Percentiles rank a stretch among this genome's conserved stretches.
Evolutionary conservation across 805 yeast species (phyloP).

Genomic region (Vanderwaltozyma polyspora): DNA sequence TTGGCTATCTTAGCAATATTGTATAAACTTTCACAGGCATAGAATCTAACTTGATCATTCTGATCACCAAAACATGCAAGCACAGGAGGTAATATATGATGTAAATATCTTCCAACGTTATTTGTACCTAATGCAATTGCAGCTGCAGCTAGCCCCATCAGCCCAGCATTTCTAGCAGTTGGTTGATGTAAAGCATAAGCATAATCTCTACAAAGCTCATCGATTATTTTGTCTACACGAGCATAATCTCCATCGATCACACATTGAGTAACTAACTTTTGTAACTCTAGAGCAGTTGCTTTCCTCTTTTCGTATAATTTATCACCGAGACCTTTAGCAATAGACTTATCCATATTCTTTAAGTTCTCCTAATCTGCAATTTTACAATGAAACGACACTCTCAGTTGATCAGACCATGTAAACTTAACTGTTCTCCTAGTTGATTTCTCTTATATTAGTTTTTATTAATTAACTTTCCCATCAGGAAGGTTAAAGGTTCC

Average conservation of each 20-base stretch:
- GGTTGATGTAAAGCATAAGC: conserved; percentile 80
- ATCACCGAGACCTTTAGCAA: conserved; percentile 59
- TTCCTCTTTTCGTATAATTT: conserved; percentile 69
- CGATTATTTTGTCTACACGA: conserved; percentile 42
- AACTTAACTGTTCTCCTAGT: too few relatives aligned
- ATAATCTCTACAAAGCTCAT: conserved; percentile 63
- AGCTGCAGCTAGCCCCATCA: conserved; percentile 91
- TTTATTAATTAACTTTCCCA: too few relatives aligned
- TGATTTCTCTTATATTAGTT: too few relatives aligned
- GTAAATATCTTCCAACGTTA: conserved; percentile 74
- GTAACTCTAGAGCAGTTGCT: conserved; percentile 68
- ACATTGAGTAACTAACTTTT: conserved; percentile 62
- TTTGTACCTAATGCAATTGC: conserved; percentile 82
- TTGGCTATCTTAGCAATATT: conserved; percentile 94
- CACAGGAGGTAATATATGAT: conserved; percentile 83
- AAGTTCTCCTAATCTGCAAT: too few relatives aligned
- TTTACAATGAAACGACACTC: too few relatives aligned
- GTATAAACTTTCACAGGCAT: conserved; percentile 91
- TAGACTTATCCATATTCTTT: conserved; percentile 39
- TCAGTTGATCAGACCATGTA: too few relatives aligned
- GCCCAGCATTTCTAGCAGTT: conserved; percentile 86
- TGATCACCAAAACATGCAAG: conserved; percentile 94
- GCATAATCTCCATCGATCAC: conserved; percentile 21
- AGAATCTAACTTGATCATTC: conserved; percentile 92
- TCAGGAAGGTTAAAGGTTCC: too few relatives aligned